phyloP scores from a whole-genome alignment of 2,329 filamentous ascomycete genomes.

The Dactylella cylindrospora region DNA sequence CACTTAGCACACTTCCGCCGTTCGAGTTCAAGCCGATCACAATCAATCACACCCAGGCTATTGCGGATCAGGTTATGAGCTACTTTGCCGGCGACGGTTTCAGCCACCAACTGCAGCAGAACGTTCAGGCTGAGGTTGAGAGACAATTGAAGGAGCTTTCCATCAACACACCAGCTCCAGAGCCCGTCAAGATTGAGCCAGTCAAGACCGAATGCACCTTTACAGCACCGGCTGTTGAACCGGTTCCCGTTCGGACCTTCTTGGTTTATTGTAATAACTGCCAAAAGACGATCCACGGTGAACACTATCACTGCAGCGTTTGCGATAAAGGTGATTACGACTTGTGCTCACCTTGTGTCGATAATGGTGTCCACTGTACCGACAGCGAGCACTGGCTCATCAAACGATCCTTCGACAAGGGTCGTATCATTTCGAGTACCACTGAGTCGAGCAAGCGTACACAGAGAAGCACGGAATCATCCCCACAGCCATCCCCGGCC shows the following conservation, averaged over 20 bases:
- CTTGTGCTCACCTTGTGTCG: constrained; percentile 78
- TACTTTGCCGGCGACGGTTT: constrained; percentile 36
- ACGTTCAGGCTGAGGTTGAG: constrained; percentile 47
- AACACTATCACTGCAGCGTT: constrained; percentile 91
- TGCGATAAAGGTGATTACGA: constrained; percentile 95
- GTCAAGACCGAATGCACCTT: constrained; percentile 31
- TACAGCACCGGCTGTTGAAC: constrained; percentile 39
- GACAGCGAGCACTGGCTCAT: constrained; percentile 87
- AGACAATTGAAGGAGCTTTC: constrained; percentile 45
- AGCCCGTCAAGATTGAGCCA: constrained; percentile 51
- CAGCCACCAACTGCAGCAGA: constrained; percentile 46
- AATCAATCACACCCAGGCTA: constrained; percentile 23
- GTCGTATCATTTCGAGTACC: constrained; percentile 77
- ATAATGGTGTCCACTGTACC: constrained; percentile 73
- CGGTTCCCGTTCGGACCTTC: constrained; percentile 45
- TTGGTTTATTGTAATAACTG: constrained; percentile 95
- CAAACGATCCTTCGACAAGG: constrained; percentile 79
- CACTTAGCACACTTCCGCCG: neutral
- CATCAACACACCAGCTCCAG: constrained; percentile 54
- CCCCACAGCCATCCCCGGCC: constrained; percentile 42
- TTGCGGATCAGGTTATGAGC: constrained; percentile 31
- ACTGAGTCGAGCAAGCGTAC: constrained; percentile 74
- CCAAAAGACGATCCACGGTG: constrained; percentile 72
- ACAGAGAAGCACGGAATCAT: constrained; percentile 46
- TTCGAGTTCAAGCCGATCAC: constrained; percentile 34